A percentile compares a stretch with the other conserved stretches of the same genome.
Evolutionary conservation across 2,329 filamentous ascomycete genomes (phyloP).

Genomic region (Penicillium capsulatum): DNA sequence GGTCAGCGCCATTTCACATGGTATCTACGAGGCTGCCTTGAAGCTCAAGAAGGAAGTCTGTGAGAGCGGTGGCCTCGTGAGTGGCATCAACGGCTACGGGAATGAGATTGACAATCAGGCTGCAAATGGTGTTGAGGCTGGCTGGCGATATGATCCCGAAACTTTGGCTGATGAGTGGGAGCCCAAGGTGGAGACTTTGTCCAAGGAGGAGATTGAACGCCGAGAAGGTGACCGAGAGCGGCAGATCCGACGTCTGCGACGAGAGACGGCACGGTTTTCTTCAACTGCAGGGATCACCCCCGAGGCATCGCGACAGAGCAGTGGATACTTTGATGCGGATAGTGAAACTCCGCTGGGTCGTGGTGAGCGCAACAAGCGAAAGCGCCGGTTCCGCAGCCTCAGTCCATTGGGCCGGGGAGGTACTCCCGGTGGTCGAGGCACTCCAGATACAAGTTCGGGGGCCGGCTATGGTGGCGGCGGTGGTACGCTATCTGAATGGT

Average conservation of each 20-base stretch:
- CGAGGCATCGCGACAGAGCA: constrained; percentile 59
- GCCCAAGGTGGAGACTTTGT: constrained; percentile 73
- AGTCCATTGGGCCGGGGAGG: constrained; percentile 69
- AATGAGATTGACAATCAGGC: constrained; percentile 84
- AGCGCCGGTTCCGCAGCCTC: constrained; percentile 82
- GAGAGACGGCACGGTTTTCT: constrained; percentile 90
- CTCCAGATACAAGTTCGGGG: constrained; percentile 62
- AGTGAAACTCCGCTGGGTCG: constrained; percentile 80
- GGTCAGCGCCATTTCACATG: constrained; percentile 89
- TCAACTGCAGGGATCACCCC: constrained; percentile 77
- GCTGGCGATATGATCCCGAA: constrained; percentile 94
- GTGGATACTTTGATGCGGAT: constrained; percentile 58
- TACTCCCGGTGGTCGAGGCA: constrained; percentile 68
- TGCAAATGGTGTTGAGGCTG: constrained; percentile 74
- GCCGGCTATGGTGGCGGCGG: constrained; percentile 67
- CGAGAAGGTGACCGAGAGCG: constrained; percentile 90
- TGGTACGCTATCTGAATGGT: constrained; percentile 63
- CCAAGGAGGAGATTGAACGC: constrained; percentile 96
- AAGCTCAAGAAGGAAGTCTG: constrained; percentile 94
- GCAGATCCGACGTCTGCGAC: constrained; percentile 76
- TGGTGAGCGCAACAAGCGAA: constrained; percentile 92
- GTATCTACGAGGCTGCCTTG: constrained; percentile 91
- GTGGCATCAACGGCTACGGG: constrained; percentile 63
- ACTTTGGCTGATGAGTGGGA: constrained; percentile 81
- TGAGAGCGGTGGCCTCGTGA: constrained; percentile 82